Evolutionary conservation across 2,329 filamentous ascomycete species (phyloP).

Genomic region (Neofusicoccum ribis): DNA sequence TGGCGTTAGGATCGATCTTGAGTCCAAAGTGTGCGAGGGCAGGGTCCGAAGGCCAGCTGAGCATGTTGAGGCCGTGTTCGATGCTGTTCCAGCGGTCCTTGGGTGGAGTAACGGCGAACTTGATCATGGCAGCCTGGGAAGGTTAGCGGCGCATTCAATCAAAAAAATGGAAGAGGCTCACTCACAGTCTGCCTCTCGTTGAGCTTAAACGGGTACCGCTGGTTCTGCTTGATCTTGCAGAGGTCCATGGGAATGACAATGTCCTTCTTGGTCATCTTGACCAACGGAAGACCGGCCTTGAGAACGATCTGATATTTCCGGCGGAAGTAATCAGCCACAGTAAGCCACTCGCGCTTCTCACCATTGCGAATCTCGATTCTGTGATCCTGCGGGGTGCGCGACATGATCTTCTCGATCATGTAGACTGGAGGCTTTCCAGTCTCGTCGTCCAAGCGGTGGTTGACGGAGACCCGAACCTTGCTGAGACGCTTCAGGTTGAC

Average conservation of each 20-base stretch:
- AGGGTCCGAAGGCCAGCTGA: slow-evolving; percentile 68
- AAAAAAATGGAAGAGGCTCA: slow-evolving; percentile 28
- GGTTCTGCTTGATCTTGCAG: slow-evolving; percentile 53
- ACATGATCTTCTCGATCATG: slow-evolving; percentile 52
- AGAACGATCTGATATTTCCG: slow-evolving; percentile 52
- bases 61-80: slow-evolving; percentile 63
- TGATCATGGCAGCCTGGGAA: slow-evolving; percentile 71
- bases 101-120: slow-evolving; percentile 82
- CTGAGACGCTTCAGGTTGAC: slow-evolving; percentile 45
- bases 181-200: slow-evolving; percentile 62
- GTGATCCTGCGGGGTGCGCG: slow-evolving; percentile 44
- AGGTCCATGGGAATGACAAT: slow-evolving; percentile 59
- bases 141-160: not conserved
- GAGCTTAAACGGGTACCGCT: slow-evolving; percentile 60
- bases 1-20: slow-evolving; percentile 63
- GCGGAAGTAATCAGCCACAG: slow-evolving; percentile 60
- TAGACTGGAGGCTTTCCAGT: slow-evolving; percentile 41
- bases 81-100: slow-evolving; percentile 68
- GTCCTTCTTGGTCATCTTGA: slow-evolving; percentile 58
- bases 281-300: slow-evolving; percentile 54
- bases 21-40: slow-evolving; percentile 75
- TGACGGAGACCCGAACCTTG: slow-evolving; percentile 43
- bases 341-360: slow-evolving; percentile 38
- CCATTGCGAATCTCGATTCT: slow-evolving; percentile 59
- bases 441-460: slow-evolving; percentile 38